Evolutionary conservation across 305 asterid species (phyloP).

Genomic region (Vinca major): DNA sequence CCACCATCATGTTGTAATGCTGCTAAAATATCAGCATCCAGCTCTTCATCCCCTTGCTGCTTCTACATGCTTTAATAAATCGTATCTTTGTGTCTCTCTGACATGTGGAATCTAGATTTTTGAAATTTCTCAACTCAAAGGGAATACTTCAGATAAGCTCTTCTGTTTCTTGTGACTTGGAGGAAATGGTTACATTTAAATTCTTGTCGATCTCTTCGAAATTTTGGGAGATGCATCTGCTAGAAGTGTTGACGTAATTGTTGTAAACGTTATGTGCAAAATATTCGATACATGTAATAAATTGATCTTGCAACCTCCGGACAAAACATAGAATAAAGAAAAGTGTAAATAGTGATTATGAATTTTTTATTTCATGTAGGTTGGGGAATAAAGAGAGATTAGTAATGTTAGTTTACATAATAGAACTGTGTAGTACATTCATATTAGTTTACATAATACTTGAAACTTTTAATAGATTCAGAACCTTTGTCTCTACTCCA

Average conservation of each 20-base stretch:
- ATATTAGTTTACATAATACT: background rate
- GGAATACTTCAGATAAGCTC: background rate
- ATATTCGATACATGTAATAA: background rate
- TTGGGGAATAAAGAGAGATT: background rate
- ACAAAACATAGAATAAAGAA: background rate
- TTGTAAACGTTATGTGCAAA: background rate
- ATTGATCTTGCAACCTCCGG: no score
- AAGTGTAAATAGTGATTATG: background rate
- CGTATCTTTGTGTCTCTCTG: background rate
- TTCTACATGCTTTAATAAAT: background rate
- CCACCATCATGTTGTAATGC: background rate
- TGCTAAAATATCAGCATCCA: background rate
- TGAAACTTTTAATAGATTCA: background rate
- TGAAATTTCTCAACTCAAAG: background rate
- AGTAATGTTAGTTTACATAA: background rate
- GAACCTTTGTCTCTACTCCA: background rate
- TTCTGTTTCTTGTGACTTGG: background rate
- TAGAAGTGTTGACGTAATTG: background rate
- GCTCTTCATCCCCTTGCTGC: background rate
- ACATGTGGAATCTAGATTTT: background rate
- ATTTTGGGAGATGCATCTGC: background rate
- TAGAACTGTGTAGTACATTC: background rate
- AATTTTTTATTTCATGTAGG: background rate
- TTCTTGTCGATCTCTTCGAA: background rate
- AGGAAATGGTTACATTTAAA: background rate